Conservation (phyloP, 345 rosid species). For the Erodium maritimum region DNA sequence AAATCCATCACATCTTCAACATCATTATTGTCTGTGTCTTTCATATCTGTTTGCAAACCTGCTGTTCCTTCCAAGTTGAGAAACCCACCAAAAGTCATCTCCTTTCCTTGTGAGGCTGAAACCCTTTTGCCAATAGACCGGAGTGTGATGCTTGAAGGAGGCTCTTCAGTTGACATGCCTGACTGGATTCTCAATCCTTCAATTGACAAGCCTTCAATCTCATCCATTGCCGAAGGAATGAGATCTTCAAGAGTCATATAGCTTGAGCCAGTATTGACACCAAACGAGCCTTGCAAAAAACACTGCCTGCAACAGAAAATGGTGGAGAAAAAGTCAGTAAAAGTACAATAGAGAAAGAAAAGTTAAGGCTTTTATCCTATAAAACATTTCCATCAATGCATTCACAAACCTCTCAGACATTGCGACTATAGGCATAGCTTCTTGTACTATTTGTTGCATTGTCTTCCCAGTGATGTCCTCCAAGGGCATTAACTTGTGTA, state of each 20-base stretch:
- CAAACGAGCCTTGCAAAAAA: slow-evolving; percentile 3
- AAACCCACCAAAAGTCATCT: slow-evolving; percentile 7
- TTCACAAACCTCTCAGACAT: slow-evolving; percentile 26
- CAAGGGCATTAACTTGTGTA: slow-evolving; percentile 47
- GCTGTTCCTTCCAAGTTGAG: slow-evolving; percentile 15
- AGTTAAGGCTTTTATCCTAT: neutral
- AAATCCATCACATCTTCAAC: slow-evolving; percentile 30
- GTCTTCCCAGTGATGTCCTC: slow-evolving; percentile 55
- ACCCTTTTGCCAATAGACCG: slow-evolving; percentile 8
- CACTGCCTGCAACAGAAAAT: slow-evolving; percentile 14
- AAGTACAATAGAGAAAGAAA: neutral
- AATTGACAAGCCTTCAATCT: slow-evolving; percentile 38
- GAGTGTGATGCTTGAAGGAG: slow-evolving; percentile 35
- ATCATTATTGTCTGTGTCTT: slow-evolving; percentile 14
- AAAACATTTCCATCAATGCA: neutral
- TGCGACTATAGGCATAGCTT: neutral
- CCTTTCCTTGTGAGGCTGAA: slow-evolving; percentile 10
- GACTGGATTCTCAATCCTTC: slow-evolving; percentile 65
- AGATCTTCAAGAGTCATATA: slow-evolving; percentile 27
- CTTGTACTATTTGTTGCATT: slow-evolving; percentile 33
- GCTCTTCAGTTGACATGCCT: slow-evolving; percentile 45
- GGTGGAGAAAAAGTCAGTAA: neutral
- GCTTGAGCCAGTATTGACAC: slow-evolving; percentile 12
- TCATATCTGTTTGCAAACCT: slow-evolving; percentile 13
- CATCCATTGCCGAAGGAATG: slow-evolving; percentile 29